phyloP scores from a whole-genome alignment of 1,284 basidiomycete genomes.

The Bothia castanella region DNA sequence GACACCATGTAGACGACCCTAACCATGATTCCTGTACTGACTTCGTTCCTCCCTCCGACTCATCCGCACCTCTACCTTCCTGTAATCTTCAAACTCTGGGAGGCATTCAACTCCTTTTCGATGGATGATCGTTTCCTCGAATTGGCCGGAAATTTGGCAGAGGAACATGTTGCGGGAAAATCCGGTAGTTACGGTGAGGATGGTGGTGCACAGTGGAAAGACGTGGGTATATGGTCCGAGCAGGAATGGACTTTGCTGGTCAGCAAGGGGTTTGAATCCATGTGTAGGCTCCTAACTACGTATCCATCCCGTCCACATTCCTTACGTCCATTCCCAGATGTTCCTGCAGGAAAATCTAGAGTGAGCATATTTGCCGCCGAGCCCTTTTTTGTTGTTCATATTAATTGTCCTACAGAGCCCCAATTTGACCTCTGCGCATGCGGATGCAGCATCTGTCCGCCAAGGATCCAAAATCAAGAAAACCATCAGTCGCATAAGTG shows the following conservation, averaged over 20 bases:
- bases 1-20: constrained; percentile 48
- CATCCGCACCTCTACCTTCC: constrained; percentile 70
- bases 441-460: constrained; percentile 61
- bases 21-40: constrained; percentile 67
- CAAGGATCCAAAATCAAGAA: constrained; percentile 78
- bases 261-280: constrained; percentile 82
- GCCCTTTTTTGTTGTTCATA: not conserved
- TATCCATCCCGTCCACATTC: constrained; percentile 35
- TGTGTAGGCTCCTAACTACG: constrained; percentile 56
- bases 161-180: constrained; percentile 71
- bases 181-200: constrained; percentile 50
- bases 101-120: constrained; percentile 76
- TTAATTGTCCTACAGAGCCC: constrained; percentile 44
- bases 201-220: constrained; percentile 61
- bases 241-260: constrained; percentile 84
- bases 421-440: constrained; percentile 61
- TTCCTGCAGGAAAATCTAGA: constrained; percentile 66
- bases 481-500: constrained; percentile 66
- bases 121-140: constrained; percentile 87
- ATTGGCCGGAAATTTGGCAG: constrained; percentile 70
- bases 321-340: constrained; percentile 54
- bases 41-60: constrained; percentile 72
- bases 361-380: constrained; percentile 36
- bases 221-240: constrained; percentile 86
- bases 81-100: constrained; percentile 77